Conservation (phyloP, 352 stramenopile species). For the Thalassiosira hispida region DNA sequence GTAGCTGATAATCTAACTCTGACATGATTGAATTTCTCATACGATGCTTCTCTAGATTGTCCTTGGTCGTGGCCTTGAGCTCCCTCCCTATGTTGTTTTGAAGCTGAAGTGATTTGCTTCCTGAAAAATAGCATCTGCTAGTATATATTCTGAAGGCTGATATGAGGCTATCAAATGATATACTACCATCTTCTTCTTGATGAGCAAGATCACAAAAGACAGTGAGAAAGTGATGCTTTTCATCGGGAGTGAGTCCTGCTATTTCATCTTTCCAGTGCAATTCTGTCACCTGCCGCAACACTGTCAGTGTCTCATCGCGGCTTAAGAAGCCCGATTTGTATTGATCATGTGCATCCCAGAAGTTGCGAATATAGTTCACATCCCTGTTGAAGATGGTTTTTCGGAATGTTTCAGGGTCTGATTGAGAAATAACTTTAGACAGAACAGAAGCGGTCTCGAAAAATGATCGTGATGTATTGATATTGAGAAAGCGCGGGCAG, state of each 20-base stretch:
- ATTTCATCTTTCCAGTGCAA: conserved; percentile 42
- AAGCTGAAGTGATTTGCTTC: conserved; percentile 33
- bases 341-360: conserved; percentile 50
- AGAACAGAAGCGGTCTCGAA: conserved; percentile 47
- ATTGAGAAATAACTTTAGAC: conserved; percentile 25
- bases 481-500: neutral
- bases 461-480: conserved; percentile 43
- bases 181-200: conserved; percentile 17
- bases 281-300: conserved; percentile 18
- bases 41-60: conserved; percentile 10
- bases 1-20: conserved; percentile 14
- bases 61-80: conserved; percentile 20
- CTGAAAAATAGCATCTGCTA: conserved; percentile 45
- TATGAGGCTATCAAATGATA: conserved; percentile 33
- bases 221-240: conserved; percentile 3
- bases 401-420: conserved; percentile 30
- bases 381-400: conserved; percentile 21
- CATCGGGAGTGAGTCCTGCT: conserved; percentile 4
- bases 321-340: conserved; percentile 32
- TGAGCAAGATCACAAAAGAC: conserved; percentile 1
- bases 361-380: conserved; percentile 25
- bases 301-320: conserved; percentile 9
- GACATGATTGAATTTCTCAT: conserved; percentile 11
- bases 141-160: conserved; percentile 14
- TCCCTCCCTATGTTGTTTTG: conserved; percentile 31